Conservation (phyloP, 768 basidiomycete species). For the Kwoniella bestiolae region DNA sequence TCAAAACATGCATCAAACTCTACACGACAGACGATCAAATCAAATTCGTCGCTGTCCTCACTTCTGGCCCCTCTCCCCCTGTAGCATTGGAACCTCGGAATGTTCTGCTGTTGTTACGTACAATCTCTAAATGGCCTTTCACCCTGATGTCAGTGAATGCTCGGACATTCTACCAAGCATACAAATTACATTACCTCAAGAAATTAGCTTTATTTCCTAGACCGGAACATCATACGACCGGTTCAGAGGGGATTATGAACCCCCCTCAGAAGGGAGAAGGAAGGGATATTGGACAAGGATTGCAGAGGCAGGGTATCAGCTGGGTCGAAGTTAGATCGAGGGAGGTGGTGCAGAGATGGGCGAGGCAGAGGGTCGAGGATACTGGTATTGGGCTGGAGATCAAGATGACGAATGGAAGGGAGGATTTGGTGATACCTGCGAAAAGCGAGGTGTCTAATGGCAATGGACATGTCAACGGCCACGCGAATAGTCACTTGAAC, state of each 20-base stretch:
- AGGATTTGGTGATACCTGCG: background rate
- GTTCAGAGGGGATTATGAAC: constrained; percentile 34
- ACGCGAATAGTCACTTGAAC: constrained; percentile 58
- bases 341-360: constrained; percentile 39
- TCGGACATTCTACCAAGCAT: constrained; percentile 69
- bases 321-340: constrained; percentile 54
- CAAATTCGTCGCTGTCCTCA: constrained; percentile 66
- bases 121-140: constrained; percentile 62
- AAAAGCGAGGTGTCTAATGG: constrained; percentile 41
- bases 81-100: constrained; percentile 42
- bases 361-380: constrained; percentile 54
- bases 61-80: constrained; percentile 59
- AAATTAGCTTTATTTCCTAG: constrained; percentile 65
- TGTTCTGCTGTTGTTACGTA: constrained; percentile 43
- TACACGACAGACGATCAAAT: constrained; percentile 57
- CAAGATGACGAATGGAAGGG: constrained; percentile 55
- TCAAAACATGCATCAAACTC: constrained; percentile 40
- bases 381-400: constrained; percentile 59
- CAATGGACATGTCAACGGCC: background rate
- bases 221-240: constrained; percentile 59
- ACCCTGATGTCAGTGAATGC: constrained; percentile 65
- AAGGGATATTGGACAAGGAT: constrained; percentile 36
- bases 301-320: constrained; percentile 58
- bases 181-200: constrained; percentile 67
- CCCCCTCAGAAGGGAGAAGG: constrained; percentile 42